Percentiles rank a stretch among this genome's conserved stretches.
Conservation (phyloP, 345 rosid species). For the Tarenaya hassleriana region DNA sequence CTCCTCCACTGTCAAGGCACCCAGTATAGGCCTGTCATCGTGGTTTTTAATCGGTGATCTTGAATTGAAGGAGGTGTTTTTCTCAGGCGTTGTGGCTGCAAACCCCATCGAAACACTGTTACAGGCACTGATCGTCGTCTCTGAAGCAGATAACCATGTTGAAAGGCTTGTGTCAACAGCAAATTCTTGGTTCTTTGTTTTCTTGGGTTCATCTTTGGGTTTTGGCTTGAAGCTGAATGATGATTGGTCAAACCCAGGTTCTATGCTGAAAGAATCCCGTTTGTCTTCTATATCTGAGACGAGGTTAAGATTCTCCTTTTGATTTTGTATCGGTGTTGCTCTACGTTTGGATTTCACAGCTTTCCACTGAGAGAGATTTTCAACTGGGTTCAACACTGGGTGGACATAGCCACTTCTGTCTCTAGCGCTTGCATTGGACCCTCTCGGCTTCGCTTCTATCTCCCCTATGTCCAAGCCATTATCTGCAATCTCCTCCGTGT, state of each 20-base stretch:
- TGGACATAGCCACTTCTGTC: slow-evolving; percentile 48
- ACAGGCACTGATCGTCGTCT: too few relatives aligned
- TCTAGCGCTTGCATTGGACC: slow-evolving; percentile 31
- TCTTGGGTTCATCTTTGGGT: slow-evolving; percentile 32
- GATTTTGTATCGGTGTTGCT: slow-evolving; percentile 32
- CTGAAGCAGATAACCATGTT: slow-evolving; percentile 79
- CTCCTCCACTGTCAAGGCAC: slow-evolving; percentile 83
- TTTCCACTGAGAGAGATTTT: slow-evolving; percentile 92
- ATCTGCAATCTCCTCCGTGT: slow-evolving; percentile 27
- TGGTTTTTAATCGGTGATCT: slow-evolving; percentile 39
- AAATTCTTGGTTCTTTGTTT: slow-evolving; percentile 36
- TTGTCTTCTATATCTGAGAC: too few relatives aligned
- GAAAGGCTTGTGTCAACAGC: slow-evolving; percentile 89
- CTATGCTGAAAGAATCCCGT: slow-evolving; percentile 29
- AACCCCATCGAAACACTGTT: too few relatives aligned
- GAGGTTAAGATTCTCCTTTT: slow-evolving; percentile 59
- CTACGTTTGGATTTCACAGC: slow-evolving; percentile 55
- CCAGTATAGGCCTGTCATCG: slow-evolving; percentile 83
- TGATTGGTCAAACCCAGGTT: slow-evolving; percentile 29
- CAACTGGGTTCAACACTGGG: slow-evolving; percentile 77
- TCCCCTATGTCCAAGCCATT: slow-evolving; percentile 23
- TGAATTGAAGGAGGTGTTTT: slow-evolving; percentile 40
- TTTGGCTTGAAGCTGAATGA: slow-evolving; percentile 39
- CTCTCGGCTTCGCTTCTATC: slow-evolving; percentile 26
- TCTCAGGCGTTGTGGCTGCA: too few relatives aligned